Percentiles rank a stretch among this genome's conserved stretches.
phyloP scores from a whole-genome alignment of 2,329 filamentous ascomycete species.

The Chaetothyriales sp. region DNA sequence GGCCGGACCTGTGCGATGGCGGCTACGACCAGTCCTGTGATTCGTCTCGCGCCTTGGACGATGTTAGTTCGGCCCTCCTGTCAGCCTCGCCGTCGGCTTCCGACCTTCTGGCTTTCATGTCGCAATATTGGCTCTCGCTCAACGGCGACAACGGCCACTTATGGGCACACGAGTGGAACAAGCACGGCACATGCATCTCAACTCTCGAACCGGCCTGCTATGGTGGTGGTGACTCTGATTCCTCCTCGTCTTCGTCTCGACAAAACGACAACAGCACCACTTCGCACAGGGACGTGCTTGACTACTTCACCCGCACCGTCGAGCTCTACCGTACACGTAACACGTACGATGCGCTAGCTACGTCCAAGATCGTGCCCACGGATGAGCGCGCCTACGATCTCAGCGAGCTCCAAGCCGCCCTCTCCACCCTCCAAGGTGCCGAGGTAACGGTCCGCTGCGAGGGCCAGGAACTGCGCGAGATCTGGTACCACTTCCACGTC shows the following conservation, averaged over 20 bases:
- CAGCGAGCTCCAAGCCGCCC: conserved; percentile 44
- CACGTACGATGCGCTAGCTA: conserved; percentile 48
- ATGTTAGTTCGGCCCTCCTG: conserved; percentile 41
- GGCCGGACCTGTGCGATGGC: conserved; percentile 57
- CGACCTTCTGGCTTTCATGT: conserved; percentile 52
- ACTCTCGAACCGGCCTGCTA: conserved; percentile 58
- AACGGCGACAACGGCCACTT: conserved; percentile 49
- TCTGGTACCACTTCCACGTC: conserved; percentile 53
- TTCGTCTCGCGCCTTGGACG: conserved; percentile 45
- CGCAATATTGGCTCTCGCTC: conserved; percentile 58
- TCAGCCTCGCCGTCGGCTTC: conserved; percentile 6
- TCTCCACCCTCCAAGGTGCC: conserved; percentile 40
- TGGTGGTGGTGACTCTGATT: conserved; percentile 40
- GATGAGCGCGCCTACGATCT: conserved; percentile 44
- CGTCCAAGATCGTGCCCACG: conserved; percentile 46
- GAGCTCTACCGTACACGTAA: conserved; percentile 53
- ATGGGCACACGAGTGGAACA: conserved; percentile 64
- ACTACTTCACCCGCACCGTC: conserved; percentile 55
- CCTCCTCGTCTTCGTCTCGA: neutral
- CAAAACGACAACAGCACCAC: neutral
- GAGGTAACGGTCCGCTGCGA: conserved; percentile 47
- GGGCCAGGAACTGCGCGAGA: conserved; percentile 35
- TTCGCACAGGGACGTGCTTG: conserved; percentile 43
- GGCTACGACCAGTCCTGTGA: conserved; percentile 57
- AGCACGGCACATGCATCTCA: conserved; percentile 55